Evolutionary conservation across 2,329 filamentous ascomycete species (phyloP).

Genomic region (Venturia pyrina): DNA sequence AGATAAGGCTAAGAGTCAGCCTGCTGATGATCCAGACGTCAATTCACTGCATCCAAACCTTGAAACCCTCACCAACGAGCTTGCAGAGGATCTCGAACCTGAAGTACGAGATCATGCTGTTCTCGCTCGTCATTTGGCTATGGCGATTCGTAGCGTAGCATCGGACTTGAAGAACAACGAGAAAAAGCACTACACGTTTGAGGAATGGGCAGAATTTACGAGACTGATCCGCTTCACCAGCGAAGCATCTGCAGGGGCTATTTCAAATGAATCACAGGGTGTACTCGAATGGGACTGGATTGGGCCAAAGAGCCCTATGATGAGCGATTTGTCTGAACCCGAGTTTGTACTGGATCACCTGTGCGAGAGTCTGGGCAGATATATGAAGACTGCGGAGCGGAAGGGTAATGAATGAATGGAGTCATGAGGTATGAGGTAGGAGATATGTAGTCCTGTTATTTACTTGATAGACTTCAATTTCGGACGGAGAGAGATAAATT

Average conservation of each 20-base stretch:
- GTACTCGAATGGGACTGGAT: constrained; percentile 65
- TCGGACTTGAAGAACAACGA: constrained; percentile 50
- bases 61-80: neutral
- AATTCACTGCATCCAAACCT: constrained; percentile 16
- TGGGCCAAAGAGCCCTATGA: constrained; percentile 56
- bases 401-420: neutral
- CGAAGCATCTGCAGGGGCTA: constrained; percentile 13
- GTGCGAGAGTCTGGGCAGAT: constrained; percentile 51
- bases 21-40: constrained; percentile 22
- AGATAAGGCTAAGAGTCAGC: constrained; percentile 22
- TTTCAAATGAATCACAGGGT: constrained; percentile 43
- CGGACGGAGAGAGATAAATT: neutral
- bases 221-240: constrained; percentile 54
- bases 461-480: neutral
- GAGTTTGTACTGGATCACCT: constrained; percentile 59
- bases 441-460: neutral
- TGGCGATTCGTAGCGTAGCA: constrained; percentile 59
- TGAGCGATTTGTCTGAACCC: constrained; percentile 51
- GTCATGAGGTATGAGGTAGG: neutral
- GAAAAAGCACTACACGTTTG: constrained; percentile 61
- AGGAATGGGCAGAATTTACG: constrained; percentile 81
- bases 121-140: constrained; percentile 52
- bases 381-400: constrained; percentile 20
- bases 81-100: neutral
- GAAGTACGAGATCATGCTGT: constrained; percentile 42